Evolutionary conservation across 176 grass and related monocot species (phyloP).

Genomic region (Oryza meyeriana): DNA sequence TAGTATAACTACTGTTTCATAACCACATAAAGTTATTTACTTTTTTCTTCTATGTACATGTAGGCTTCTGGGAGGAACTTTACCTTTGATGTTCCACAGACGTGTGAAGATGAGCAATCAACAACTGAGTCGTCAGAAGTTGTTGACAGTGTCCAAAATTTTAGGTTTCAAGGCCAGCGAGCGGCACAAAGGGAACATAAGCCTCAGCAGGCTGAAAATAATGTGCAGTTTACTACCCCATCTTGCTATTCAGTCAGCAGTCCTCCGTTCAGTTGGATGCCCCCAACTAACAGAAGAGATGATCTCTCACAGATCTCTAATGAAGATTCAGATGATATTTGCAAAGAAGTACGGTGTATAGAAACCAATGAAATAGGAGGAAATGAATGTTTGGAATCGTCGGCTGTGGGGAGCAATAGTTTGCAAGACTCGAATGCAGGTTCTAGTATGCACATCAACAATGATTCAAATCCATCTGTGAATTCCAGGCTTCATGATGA

Average conservation of each 20-base stretch:
- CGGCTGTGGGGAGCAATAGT: constrained; percentile 45
- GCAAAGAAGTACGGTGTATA: constrained; percentile 88
- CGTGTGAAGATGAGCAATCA: constrained; percentile 56
- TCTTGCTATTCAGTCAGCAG: constrained; percentile 46
- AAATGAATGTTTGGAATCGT: constrained; percentile 36
- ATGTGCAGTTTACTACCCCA: constrained; percentile 15
- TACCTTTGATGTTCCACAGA: constrained; percentile 54
- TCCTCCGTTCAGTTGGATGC: constrained; percentile 52
- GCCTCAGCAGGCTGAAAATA: constrained; percentile 34
- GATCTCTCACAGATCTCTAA: constrained; percentile 30
- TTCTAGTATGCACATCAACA: constrained; percentile 22
- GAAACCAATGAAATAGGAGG: constrained; percentile 53
- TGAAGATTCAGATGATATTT: constrained; percentile 77
- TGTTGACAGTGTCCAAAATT: constrained; percentile 37
- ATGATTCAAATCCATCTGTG: constrained; percentile 34
- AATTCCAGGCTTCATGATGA: constrained; percentile 15
- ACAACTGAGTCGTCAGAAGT: constrained; percentile 53
- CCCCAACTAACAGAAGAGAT: constrained; percentile 37
- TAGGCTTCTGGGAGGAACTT: constrained; percentile 62
- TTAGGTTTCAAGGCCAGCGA: constrained; percentile 27
- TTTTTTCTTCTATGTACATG: constrained; percentile 22
- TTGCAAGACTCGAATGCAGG: constrained; percentile 26
- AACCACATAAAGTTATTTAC: background rate
- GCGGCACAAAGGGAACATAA: constrained; percentile 26
- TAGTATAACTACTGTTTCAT: background rate